Percentiles rank a stretch among this genome's conserved stretches.
phyloP scores from a whole-genome alignment of 257 asterid genomes.

The Apocynum venetum region DNA sequence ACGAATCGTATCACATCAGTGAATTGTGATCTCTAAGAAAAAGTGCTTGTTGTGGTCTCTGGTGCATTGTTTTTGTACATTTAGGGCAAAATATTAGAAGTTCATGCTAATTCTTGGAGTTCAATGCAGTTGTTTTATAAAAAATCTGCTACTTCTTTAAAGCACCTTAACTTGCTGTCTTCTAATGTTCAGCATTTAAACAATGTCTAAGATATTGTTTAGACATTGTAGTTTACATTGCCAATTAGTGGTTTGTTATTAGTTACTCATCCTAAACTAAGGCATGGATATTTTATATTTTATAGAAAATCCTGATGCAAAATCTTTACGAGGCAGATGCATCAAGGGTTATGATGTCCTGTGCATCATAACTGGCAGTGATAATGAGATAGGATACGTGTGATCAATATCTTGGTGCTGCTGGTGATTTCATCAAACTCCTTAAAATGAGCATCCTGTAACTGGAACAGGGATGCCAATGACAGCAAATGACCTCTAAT shows the following conservation, averaged over 20 bases:
- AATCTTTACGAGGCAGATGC: background rate
- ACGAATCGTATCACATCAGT: no score
- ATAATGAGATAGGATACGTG: background rate
- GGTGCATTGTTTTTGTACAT: no score
- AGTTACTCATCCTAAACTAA: background rate
- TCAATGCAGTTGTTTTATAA: no score
- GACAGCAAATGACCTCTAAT: background rate
- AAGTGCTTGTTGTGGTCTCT: no score
- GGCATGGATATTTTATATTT: background rate
- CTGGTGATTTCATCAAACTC: background rate
- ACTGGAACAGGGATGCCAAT: background rate
- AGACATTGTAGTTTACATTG: background rate
- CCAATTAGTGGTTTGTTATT: background rate
- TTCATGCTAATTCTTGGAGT: no score
- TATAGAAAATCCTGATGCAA: conserved; percentile 3
- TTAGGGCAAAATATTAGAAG: no score
- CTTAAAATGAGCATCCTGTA: background rate
- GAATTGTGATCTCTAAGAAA: no score
- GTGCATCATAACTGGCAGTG: background rate
- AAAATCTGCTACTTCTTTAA: no score
- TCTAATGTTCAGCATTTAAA: no score
- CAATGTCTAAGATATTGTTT: no score
- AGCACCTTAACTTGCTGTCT: no score
- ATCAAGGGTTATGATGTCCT: conserved; percentile 1
- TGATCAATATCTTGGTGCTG: background rate